phyloP scores from a whole-genome alignment of 73 alveolate species.

The Urostyla sp. region DNA sequence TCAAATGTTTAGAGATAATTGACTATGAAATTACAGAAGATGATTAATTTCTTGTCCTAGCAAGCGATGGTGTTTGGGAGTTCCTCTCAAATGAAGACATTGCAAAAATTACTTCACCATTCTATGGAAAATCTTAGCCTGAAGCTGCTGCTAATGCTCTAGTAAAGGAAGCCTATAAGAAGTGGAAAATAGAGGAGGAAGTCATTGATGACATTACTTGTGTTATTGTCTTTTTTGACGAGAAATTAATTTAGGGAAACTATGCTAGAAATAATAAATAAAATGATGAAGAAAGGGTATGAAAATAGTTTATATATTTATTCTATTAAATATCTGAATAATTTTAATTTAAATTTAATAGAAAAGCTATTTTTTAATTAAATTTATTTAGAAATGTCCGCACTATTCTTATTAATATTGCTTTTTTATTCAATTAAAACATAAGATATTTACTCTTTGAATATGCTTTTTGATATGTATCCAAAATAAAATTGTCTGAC shows the following conservation, averaged over 20 bases:
- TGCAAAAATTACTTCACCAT: constrained; percentile 76
- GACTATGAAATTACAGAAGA: constrained; percentile 56
- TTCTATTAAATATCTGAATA: too few relatives aligned
- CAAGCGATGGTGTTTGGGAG: constrained; percentile 95
- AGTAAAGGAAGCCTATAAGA: constrained; percentile 85
- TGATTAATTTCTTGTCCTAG: constrained; percentile 84
- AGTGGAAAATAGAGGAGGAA: constrained; percentile 84
- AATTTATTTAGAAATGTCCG: too few relatives aligned
- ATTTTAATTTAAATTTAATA: too few relatives aligned
- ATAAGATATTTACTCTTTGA: too few relatives aligned
- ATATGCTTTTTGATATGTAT: too few relatives aligned
- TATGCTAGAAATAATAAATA: too few relatives aligned
- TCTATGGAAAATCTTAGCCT: constrained; percentile 73
- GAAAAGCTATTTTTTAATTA: too few relatives aligned
- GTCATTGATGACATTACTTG: constrained; percentile 74
- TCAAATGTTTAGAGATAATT: constrained; percentile 14
- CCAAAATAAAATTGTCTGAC: too few relatives aligned
- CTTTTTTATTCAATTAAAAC: too few relatives aligned
- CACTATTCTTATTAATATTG: too few relatives aligned
- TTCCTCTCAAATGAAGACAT: constrained; percentile 90
- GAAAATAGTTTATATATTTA: too few relatives aligned
- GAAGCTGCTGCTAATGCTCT: constrained; percentile 87
- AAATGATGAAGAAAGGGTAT: too few relatives aligned
- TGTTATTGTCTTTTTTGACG: constrained; percentile 42
- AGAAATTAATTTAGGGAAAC: constrained; percentile 2